Percentiles rank a stretch among this genome's conserved stretches.
phyloP scores from a whole-genome alignment of 129 eudicot species.

The Deinandra increscens region DNA sequence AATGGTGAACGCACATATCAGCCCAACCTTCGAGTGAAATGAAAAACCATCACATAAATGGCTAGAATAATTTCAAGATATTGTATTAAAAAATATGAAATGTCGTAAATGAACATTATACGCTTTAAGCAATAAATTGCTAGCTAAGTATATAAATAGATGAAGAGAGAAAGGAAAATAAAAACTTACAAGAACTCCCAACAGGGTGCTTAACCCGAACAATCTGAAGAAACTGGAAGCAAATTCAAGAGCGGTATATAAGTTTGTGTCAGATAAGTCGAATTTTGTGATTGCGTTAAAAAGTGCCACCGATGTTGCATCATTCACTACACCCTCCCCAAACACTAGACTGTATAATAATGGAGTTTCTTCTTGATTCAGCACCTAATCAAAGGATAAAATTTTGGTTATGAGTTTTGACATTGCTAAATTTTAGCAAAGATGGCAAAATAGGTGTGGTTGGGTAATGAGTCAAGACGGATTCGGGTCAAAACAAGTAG shows the following conservation, averaged over 20 bases:
- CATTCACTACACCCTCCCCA: constrained; percentile 95
- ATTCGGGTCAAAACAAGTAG: background rate
- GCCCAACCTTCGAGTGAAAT: constrained; percentile 56
- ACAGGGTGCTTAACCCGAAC: constrained; percentile 61
- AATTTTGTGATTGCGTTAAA: constrained; percentile 65
- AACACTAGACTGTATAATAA: constrained; percentile 74
- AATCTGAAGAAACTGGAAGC: constrained; percentile 43
- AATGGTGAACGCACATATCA: constrained; percentile 64
- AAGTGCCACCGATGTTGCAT: constrained; percentile 86
- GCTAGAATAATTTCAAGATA: background rate
- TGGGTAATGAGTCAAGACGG: background rate
- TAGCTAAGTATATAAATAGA: background rate
- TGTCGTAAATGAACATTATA: background rate
- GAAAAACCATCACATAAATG: constrained; percentile 5
- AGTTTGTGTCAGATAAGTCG: constrained; percentile 52
- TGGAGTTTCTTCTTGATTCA: constrained; percentile 80
- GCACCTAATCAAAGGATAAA: constrained; percentile 49
- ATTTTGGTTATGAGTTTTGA: background rate
- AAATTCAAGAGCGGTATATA: constrained; percentile 36
- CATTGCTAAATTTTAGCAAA: background rate
- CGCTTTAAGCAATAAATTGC: background rate
- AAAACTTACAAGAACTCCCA: constrained; percentile 67
- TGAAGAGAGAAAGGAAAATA: constrained; percentile 15
- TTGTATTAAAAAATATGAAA: background rate
- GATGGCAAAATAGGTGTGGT: background rate